A percentile compares a stretch with the other conserved stretches of the same genome.
These are phyloP conservation scores for Neonectria punicea DNA, from an alignment of 2,329 filamentous ascomycete species.

Conservation along the genomic window DNA sequence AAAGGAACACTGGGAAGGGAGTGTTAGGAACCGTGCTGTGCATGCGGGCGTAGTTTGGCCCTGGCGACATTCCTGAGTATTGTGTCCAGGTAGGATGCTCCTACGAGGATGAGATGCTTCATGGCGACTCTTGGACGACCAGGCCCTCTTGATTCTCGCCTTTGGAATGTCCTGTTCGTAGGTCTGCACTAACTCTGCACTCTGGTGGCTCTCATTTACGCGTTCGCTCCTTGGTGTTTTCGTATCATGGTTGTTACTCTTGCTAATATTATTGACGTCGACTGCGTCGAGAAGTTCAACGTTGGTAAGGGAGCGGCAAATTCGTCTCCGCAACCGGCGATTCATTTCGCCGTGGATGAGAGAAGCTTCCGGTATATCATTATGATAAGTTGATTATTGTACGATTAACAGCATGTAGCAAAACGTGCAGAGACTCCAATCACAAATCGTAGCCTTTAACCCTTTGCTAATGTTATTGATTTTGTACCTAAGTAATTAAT, in stretches of 20 bases:
- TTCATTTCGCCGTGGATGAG: constrained; percentile 5
- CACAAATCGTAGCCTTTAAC: background rate
- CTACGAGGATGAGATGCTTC: constrained; percentile 71
- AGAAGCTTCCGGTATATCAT: background rate
- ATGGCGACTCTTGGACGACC: constrained; percentile 43
- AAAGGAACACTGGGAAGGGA: constrained; percentile 64
- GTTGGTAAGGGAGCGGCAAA: too few species aligned
- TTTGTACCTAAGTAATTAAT: background rate
- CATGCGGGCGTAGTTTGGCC: constrained; percentile 15
- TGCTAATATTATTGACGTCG: background rate
- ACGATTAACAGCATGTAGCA: background rate
- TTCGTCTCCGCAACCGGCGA: constrained; percentile 4
- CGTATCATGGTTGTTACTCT: background rate
- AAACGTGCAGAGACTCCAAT: background rate
- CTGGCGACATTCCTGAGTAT: constrained; percentile 67
- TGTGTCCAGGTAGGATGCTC: constrained; percentile 77
- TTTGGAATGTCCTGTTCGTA: background rate
- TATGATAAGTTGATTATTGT: background rate
- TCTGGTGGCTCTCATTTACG: background rate
- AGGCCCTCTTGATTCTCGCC: background rate
- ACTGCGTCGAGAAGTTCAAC: background rate
- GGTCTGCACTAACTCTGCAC: background rate
- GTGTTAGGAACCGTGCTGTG: constrained; percentile 25
- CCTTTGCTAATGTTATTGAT: background rate
- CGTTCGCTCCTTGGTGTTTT: background rate